Percentiles rank a stretch among this genome's conserved stretches.
Conservation (phyloP, 1,284 basidiomycete species). For the Microstroma glucosiphilum region DNA sequence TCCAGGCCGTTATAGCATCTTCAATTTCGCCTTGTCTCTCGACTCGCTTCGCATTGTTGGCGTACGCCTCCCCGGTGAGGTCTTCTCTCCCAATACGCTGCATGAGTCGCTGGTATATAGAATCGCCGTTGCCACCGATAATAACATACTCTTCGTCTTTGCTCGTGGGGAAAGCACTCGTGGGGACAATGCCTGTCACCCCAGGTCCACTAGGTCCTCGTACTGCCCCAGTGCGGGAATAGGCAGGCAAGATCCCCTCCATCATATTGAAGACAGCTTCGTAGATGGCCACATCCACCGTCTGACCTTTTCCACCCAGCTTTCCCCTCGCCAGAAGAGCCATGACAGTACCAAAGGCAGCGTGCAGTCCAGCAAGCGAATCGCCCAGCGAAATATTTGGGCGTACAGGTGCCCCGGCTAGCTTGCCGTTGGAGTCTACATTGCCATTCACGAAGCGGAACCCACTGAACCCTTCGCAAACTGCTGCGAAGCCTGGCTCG, state of each 20-base stretch:
- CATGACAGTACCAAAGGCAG: conserved; percentile 9
- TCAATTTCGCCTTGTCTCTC: conserved; percentile 8
- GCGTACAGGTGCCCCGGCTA: conserved; percentile 8
- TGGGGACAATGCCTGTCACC: conserved; percentile 13
- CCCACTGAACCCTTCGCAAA: conserved; percentile 8
- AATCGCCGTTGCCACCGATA: conserved; percentile 8
- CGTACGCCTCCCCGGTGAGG: conserved; percentile 1
- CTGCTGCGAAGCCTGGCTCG: conserved; percentile 9
- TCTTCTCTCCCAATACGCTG: conserved; percentile 7
- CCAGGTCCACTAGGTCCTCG: conserved; percentile 11
- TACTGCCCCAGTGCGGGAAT: conserved; percentile 5
- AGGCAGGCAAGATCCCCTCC: conserved; percentile 11
- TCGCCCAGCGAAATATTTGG: conserved; percentile 10
- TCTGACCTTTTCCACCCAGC: conserved; percentile 8
- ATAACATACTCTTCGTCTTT: conserved; percentile 7
- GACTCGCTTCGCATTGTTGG: conserved; percentile 7
- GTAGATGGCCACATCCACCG: conserved; percentile 11
- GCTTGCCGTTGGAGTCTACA: conserved; percentile 4
- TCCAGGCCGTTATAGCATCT: conserved; percentile 6
- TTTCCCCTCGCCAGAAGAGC: conserved; percentile 10
- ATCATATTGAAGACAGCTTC: conserved; percentile 12
- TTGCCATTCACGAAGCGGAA: conserved; percentile 11
- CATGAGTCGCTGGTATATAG: conserved; percentile 9
- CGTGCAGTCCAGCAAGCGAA: conserved; percentile 5
- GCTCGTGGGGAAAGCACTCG: neutral